Base-by-base conservation (phyloP, 2,329 filamentous ascomycete species). In the Didymellaceae sp. region DNA sequence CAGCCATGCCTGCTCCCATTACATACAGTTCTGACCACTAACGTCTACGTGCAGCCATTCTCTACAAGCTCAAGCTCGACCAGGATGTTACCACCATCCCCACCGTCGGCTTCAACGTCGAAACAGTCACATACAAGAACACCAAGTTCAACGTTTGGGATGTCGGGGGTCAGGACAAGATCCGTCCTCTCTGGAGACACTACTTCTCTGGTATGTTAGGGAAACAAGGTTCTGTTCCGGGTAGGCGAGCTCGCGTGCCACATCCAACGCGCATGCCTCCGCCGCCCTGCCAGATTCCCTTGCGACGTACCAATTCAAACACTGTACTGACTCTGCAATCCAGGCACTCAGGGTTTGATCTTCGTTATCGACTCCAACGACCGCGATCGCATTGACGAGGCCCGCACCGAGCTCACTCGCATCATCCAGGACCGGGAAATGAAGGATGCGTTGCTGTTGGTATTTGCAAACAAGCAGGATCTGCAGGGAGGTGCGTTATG, bases 391-490 rank as follows among this genome's bases (percentile, higher is more conserved):
- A 89, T 99, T 72, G 89, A 94, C 67, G 94, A 99, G 84, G 94
- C 94, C 71, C 87, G 91, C 61, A 91, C 96, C 78, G 94, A 99
- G 80, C 83, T 99, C 73, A 90, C 96, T 79, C 89, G 94, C 77
- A 99, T 99, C 86, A 86, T 99, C 77, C 96, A 97, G 80, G 94
- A 99, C 80, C 90, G 96, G 66, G 94, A 99, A 83, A 91, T 99
- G 78, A 90, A 93, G 76, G 94, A 99, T 76, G 94, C 94, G 65
- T 87, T 97, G 69, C 86, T 99, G 68, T 82, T 99, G 71, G 93
- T 99, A 72, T 99, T 99, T 74, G 94, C 94, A 80, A 99, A 99
- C 87, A 99, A 99, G 85, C 94, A 99, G 84, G 94, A 99, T 92
- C 82, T 97, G 78, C 88, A 89, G 40, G 77, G 76, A 62, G 68